phyloP scores from a whole-genome alignment of 495 filamentous ascomycete species.

The Penicillium pulvis region DNA sequence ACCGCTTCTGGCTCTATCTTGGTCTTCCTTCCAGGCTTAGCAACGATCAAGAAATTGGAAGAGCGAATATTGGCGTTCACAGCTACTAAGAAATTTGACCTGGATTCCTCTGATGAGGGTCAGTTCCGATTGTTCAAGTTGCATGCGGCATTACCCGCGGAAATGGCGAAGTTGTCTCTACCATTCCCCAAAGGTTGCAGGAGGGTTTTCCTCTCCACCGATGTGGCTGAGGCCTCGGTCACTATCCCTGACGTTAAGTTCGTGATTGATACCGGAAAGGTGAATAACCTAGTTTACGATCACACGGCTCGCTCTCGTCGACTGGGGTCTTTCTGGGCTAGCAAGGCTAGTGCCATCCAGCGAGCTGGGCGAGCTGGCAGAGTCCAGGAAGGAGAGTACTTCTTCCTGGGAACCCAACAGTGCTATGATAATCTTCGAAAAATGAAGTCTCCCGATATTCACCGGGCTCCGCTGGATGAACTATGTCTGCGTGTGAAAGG shows the following conservation, averaged over 20 bases:
- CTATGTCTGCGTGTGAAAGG: slow-evolving; percentile 22
- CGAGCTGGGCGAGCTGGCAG: slow-evolving; percentile 61
- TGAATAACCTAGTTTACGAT: slow-evolving; percentile 54
- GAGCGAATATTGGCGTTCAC: slow-evolving; percentile 49
- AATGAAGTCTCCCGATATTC: slow-evolving; percentile 46
- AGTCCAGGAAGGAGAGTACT: slow-evolving; percentile 60
- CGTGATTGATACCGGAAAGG: slow-evolving; percentile 59
- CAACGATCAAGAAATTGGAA: neutral
- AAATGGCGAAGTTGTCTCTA: slow-evolving; percentile 49
- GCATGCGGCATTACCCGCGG: slow-evolving; percentile 53
- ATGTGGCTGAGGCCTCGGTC: slow-evolving; percentile 63
- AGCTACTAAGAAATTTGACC: slow-evolving; percentile 35
- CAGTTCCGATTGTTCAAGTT: slow-evolving; percentile 51
- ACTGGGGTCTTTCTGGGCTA: slow-evolving; percentile 54
- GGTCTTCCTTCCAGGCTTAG: slow-evolving; percentile 58
- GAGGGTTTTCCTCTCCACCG: slow-evolving; percentile 60
- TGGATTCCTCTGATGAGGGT: slow-evolving; percentile 46
- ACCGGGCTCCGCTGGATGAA: slow-evolving; percentile 16
- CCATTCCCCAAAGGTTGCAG: slow-evolving; percentile 50
- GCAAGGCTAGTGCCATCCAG: slow-evolving; percentile 56
- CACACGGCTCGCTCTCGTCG: slow-evolving; percentile 44
- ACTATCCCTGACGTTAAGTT: slow-evolving; percentile 61
- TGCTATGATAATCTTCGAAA: slow-evolving; percentile 50
- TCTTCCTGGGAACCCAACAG: slow-evolving; percentile 53
- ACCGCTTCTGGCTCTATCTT: slow-evolving; percentile 56